Evolutionary conservation across 31 red algal genomes (phyloP), one percentile per base, ranked within the genome.

Genomic region (Asparagopsis taxiformis): DNA sequence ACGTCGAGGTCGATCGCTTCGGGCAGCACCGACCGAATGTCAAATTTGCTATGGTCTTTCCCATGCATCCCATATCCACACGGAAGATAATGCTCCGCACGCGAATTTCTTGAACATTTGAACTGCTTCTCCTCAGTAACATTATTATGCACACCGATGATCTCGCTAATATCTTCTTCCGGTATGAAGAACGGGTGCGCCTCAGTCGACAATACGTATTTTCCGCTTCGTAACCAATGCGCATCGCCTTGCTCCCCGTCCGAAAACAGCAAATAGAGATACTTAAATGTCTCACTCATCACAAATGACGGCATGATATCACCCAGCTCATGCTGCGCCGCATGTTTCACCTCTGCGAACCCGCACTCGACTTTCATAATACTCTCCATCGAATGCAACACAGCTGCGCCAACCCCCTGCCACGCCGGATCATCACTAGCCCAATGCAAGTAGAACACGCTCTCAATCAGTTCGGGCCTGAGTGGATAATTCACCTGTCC

Each of bases 251-350:
- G 33, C n/a, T n/a, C n/a, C n/a, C n/a, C n/a, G n/a, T n/a, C n/a
- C n/a, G n/a, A n/a, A 52, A 94, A 83, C 25, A 89, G 43, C 2
- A 94, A 49, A 43, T 88, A 94, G 0, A 88, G 26, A 73, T 94
- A 94, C 70, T 94, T 94, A 64, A 88, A 73, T 3, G 91, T 94
- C 54, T 94, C 91, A 36, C 77, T 69, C 5, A 94, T 31, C 55
- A 94, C 53, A 62, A 94, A 94, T 6, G 62, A 72, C 17, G 82
- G 39, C 84, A 87, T 87, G 15, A 52, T 21, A 50, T 88, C 72
- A 29, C 70, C 39, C 19, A 65, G 39, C n/a, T 61, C 59, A 17
- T 35, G 30, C 61, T 59, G 53, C 1, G 39, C 23, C 24, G 59
- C 62, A 55, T 90, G 55, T 16, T 51, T 43, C 0, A 90, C 48